Evolutionary conservation across 179 eudicot genomes (phyloP), one percentile per base, ranked within the genome.

Genomic region (Silene vulgaris): DNA sequence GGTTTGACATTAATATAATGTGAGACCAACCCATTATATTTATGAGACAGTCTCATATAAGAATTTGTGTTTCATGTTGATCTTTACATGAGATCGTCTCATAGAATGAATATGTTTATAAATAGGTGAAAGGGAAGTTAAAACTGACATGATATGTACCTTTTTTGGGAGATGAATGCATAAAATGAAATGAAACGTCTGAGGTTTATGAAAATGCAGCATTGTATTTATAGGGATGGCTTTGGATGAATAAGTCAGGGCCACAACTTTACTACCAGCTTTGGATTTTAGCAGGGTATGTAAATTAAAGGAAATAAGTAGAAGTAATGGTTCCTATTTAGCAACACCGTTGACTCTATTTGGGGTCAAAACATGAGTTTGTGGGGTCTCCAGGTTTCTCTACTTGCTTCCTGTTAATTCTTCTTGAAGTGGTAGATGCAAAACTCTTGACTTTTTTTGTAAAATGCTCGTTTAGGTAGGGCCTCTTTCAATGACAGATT

Each of bases 361-460:
- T 56, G 67, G 12, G 78, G 78, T 81, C 84, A 81, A 77, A 69
- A 35, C 77, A 70, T 66, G 76, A 77, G 84, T 77, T 77, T 59
- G 72, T 81, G 75, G 84, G 80, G 77, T 76, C 77, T 50, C 59
- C 26, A 57, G 66, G 76, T 76, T 76, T 72, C 59, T 75, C 76
- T 65, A 64, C 56, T 43, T 73, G 43, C 45, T 54, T 73, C 32
- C 14, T 73, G 78, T 77, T 74, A 28, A 74, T 21, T 67, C 67
- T 74, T 35, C 68, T 73, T 77, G 71, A 73, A 76, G 21, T 80
- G 43, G 37, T 65, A 61, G 29, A 45, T 81, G 84, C 84, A 81
- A 81, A 37, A 69, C 60, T 78, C 84, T 37, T 81, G 81, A 81
- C 83, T 81, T 81, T 81, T 81, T 74, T 67, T 50, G 76, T 80